Evolutionary conservation across 495 filamentous ascomycete genomes (phyloP).

Genomic region (Penicillium simplicissimum): DNA sequence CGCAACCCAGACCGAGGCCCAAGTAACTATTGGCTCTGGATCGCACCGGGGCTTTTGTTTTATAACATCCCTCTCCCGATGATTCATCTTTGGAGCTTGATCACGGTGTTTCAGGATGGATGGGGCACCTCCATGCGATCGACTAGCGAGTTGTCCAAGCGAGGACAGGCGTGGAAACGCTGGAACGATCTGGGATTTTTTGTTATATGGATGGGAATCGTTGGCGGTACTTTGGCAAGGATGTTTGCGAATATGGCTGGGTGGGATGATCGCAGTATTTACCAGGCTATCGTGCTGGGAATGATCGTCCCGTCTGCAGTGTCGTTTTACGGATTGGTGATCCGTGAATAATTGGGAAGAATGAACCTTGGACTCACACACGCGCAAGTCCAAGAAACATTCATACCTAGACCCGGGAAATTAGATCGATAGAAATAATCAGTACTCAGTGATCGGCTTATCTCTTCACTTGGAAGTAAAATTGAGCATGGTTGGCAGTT

Average conservation of each 20-base stretch:
- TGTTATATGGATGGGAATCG: conserved; percentile 31
- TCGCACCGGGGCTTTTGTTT: conserved; percentile 29
- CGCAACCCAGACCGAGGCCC: conserved; percentile 29
- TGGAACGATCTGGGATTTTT: conserved; percentile 31
- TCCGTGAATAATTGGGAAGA: conserved; percentile 10
- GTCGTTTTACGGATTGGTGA: conserved; percentile 26
- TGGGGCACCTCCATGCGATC: conserved; percentile 38
- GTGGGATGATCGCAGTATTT: conserved; percentile 15
- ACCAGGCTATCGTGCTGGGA: conserved; percentile 18
- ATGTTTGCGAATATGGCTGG: conserved; percentile 18
- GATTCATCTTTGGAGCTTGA: conserved; percentile 35
- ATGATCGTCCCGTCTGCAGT: conserved; percentile 19
- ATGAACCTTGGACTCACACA: background rate
- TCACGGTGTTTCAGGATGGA: conserved; percentile 32
- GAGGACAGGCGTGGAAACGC: conserved; percentile 25
- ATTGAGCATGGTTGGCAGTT: no score
- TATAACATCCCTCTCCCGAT: conserved; percentile 35
- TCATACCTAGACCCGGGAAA: no score
- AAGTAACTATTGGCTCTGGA: conserved; percentile 25
- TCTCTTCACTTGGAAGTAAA: background rate
- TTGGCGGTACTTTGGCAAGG: conserved; percentile 22
- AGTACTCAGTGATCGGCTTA: background rate
- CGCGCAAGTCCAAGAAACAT: background rate
- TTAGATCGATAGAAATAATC: no score
- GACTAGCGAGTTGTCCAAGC: conserved; percentile 19